phyloP scores from a whole-genome alignment of 768 basidiomycete genomes.

The Pulveroboletus frians region DNA sequence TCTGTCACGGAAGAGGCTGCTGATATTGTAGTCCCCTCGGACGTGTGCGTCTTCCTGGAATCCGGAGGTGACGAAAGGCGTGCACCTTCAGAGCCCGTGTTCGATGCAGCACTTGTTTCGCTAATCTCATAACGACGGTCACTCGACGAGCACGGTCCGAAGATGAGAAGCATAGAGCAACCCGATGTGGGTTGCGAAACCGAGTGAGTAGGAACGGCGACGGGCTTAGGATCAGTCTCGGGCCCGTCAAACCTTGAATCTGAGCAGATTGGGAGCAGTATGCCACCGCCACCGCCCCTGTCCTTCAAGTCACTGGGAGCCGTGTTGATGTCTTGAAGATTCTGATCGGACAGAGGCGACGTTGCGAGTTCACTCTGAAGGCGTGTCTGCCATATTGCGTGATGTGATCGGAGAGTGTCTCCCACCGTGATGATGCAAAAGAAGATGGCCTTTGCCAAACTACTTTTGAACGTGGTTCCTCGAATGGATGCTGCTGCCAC shows the following conservation, averaged over 20 bases:
- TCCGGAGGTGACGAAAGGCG: too few relatives aligned
- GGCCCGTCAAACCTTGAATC: neutral
- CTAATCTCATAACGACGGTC: constrained; percentile 15
- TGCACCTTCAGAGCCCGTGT: neutral
- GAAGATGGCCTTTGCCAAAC: constrained; percentile 6
- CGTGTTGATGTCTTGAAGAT: neutral
- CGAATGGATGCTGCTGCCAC: neutral
- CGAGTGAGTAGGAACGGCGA: neutral
- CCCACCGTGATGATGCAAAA: constrained; percentile 7
- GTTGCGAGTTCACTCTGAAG: constrained; percentile 6
- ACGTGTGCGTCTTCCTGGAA: neutral
- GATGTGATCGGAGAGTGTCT: constrained; percentile 12
- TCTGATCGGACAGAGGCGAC: neutral
- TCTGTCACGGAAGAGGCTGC: neutral
- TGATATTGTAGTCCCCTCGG: neutral
- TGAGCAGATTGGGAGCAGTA: neutral
- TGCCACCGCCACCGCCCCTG: neutral
- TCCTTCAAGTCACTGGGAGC: neutral
- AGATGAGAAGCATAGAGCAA: constrained; percentile 5
- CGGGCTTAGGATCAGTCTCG: neutral
- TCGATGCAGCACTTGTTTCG: neutral
- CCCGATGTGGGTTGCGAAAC: neutral
- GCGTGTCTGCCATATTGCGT: constrained; percentile 11
- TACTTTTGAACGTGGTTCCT: constrained; percentile 6
- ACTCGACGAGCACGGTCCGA: constrained; percentile 7